Evolutionary conservation across 441 rosid species (phyloP).

Genomic region (Kokia cookei): DNA sequence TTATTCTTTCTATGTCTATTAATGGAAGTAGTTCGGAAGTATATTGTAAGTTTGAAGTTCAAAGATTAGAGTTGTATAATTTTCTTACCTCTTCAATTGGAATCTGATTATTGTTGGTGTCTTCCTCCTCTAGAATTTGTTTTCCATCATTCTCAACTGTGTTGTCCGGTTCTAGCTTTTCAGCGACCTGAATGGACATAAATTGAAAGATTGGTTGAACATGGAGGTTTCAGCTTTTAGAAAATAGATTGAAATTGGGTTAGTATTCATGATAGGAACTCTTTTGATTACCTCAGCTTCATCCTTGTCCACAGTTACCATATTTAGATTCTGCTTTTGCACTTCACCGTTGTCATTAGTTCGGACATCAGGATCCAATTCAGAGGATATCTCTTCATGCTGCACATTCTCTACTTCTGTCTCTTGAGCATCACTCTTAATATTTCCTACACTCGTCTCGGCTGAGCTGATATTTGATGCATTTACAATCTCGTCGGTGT

Average conservation of each 20-base stretch:
- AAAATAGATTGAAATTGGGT: background rate
- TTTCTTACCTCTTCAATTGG: background rate
- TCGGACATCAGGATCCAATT: conserved; percentile 14
- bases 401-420: background rate
- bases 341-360: conserved; percentile 1
- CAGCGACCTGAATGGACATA: background rate
- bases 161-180: background rate
- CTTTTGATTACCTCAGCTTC: background rate
- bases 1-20: no score
- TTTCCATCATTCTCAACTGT: background rate
- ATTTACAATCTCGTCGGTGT: conserved; percentile 2
- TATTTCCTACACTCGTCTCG: background rate
- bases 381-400: conserved; percentile 18
- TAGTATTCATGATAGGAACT: background rate
- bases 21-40: no score
- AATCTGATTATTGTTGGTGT: background rate
- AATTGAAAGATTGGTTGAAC: background rate
- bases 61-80: no score
- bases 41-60: no score
- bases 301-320: background rate
- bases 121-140: background rate
- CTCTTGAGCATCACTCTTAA: background rate
- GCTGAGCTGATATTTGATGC: background rate
- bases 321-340: background rate
- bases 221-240: background rate